phyloP scores from a whole-genome alignment of 495 filamentous ascomycete species.

The Talaromyces borbonicus region DNA sequence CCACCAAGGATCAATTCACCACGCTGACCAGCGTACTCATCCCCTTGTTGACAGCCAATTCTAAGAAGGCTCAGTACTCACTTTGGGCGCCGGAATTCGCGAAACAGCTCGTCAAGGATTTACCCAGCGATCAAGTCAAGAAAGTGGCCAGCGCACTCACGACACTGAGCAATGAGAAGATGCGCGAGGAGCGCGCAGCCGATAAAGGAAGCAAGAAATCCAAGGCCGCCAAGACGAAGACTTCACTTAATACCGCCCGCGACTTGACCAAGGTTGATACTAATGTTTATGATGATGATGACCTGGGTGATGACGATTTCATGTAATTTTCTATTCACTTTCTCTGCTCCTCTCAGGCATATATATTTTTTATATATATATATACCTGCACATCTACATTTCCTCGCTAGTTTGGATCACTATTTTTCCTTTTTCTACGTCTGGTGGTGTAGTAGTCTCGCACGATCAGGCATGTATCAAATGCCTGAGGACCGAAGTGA shows the following conservation, averaged over 20 bases:
- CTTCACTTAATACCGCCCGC: constrained; percentile 59
- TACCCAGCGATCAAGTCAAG: constrained; percentile 87
- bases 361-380: constrained; percentile 6
- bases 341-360: constrained; percentile 5
- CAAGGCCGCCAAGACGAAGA: constrained; percentile 92
- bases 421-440: constrained; percentile 1
- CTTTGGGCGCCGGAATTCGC: constrained; percentile 85
- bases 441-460: too few relatives aligned
- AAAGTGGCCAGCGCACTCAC: constrained; percentile 81
- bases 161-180: constrained; percentile 88
- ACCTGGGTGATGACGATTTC: constrained; percentile 63
- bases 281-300: constrained; percentile 61
- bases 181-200: constrained; percentile 94
- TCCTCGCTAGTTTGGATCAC: too few relatives aligned
- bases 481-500: too few relatives aligned
- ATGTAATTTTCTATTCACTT: constrained; percentile 40
- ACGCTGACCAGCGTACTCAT: constrained; percentile 61
- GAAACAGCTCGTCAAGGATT: constrained; percentile 78
- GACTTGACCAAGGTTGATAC: constrained; percentile 59
- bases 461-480: too few relatives aligned
- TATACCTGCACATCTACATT: constrained; percentile 3
- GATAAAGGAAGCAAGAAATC: constrained; percentile 95
- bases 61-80: constrained; percentile 83
- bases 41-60: constrained; percentile 60
- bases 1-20: constrained; percentile 74